Evolutionary conservation across 2,329 filamentous ascomycete species (phyloP).

Genomic region (Diaporthe caulivora): DNA sequence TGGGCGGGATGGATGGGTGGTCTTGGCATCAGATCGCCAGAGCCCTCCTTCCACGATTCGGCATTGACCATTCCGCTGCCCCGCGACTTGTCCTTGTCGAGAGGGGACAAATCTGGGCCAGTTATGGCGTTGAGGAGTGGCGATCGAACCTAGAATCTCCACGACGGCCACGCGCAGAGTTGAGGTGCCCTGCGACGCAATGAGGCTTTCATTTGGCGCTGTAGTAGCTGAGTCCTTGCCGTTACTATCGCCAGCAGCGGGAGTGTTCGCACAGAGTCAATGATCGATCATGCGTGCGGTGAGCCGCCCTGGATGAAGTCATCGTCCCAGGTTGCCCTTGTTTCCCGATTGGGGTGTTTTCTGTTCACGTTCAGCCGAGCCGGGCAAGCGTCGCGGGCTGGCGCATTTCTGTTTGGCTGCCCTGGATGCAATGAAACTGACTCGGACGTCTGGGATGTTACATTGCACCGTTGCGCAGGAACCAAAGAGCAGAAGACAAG

Average conservation of each 20-base stretch:
- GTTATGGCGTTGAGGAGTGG: not conserved
- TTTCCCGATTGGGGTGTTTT: slow-evolving; percentile 8
- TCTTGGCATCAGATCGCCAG: slow-evolving; percentile 7
- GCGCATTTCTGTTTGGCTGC: slow-evolving; percentile 14
- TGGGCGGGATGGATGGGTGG: not conserved
- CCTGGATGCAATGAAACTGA: slow-evolving; percentile 5
- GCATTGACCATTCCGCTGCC: not conserved
- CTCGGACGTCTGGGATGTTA: slow-evolving; percentile 25
- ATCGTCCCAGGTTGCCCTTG: slow-evolving; percentile 27
- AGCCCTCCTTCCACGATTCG: not conserved
- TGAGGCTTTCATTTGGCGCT: not conserved
- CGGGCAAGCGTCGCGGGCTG: not conserved
- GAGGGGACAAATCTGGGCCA: not conserved
- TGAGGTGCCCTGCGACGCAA: not conserved
- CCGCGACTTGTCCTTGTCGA: not conserved
- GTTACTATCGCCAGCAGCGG: not conserved
- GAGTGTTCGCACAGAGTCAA: not conserved
- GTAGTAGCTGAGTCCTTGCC: not conserved
- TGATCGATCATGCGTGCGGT: not conserved
- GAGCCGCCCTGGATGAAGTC: slow-evolving; percentile 21
- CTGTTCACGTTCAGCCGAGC: slow-evolving; percentile 13
- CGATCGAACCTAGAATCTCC: not conserved
- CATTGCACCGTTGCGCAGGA: slow-evolving; percentile 24
- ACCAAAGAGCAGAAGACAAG: slow-evolving; percentile 32
- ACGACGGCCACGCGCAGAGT: not conserved